Percentiles rank a stretch among this genome's conserved stretches.
These are phyloP conservation scores for Hygrocybe punicea DNA, from an alignment of 768 basidiomycete species.

Conservation along the genomic window DNA sequence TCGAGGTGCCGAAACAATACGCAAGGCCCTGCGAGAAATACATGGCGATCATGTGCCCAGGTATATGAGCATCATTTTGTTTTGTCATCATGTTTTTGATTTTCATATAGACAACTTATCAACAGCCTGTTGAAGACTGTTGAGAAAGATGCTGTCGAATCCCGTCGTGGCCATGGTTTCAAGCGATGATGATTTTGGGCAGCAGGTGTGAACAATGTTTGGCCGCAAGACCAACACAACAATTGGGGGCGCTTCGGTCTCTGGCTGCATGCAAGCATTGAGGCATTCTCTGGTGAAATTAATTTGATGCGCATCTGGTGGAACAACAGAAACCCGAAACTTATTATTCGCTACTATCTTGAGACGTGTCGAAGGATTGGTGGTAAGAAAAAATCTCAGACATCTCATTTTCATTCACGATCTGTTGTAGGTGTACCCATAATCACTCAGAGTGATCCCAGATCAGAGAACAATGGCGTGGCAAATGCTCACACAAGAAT, in stretches of 20 bases:
- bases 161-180: conserved; percentile 11
- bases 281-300: conserved; percentile 27
- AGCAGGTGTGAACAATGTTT: conserved; percentile 35
- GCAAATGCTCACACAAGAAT: conserved; percentile 43
- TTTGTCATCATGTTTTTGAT: conserved; percentile 12
- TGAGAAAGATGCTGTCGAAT: conserved; percentile 12
- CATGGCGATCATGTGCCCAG: neutral
- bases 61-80: no score
- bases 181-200: conserved; percentile 25
- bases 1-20: neutral
- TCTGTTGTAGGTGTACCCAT: no score
- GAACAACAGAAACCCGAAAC: conserved; percentile 28
- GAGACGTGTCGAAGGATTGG: conserved; percentile 15
- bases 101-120: conserved; percentile 5
- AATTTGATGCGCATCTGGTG: conserved; percentile 36
- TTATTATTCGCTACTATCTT: conserved; percentile 10
- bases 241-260: conserved; percentile 37
- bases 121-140: conserved; percentile 3
- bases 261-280: conserved; percentile 28
- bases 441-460: conserved; percentile 44
- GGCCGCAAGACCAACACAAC: conserved; percentile 37
- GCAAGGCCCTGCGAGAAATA: neutral
- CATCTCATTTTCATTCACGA: no score
- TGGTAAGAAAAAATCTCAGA: no score
- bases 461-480: conserved; percentile 42